Conservation (phyloP, 495 filamentous ascomycete genomes). For the Penicillium bovifimosum region DNA sequence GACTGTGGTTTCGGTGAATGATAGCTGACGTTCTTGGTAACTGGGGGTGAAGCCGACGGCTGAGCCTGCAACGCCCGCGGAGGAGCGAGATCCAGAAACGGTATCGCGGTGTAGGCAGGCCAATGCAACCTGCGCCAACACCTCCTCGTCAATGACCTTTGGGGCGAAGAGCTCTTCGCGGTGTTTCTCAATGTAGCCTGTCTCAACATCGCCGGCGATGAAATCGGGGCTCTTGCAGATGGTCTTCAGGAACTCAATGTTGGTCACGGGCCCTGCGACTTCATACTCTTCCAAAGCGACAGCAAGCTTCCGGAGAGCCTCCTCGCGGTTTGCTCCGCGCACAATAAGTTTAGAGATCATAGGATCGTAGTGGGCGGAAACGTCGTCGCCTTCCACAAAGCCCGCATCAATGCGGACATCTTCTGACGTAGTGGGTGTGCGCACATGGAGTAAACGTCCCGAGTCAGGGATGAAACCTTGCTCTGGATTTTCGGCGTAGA, state of each 20-base stretch:
- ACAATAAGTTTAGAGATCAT: slow-evolving; percentile 99
- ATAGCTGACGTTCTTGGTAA: slow-evolving; percentile 50
- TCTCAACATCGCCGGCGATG: slow-evolving; percentile 84
- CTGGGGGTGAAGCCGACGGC: slow-evolving; percentile 49
- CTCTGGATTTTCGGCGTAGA: slow-evolving; percentile 93
- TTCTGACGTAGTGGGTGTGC: slow-evolving; percentile 60
- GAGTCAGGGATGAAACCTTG: slow-evolving; percentile 91
- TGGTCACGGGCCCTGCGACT: slow-evolving; percentile 86
- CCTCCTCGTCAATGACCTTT: slow-evolving; percentile 52
- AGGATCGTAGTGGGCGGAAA: slow-evolving; percentile 94
- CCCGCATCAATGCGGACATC: slow-evolving; percentile 88
- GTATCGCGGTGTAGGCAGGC: slow-evolving; percentile 52
- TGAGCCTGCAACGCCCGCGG: slow-evolving; percentile 22
- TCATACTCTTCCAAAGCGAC: slow-evolving; percentile 86
- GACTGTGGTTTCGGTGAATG: slow-evolving; percentile 40
- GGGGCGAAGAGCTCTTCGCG: slow-evolving; percentile 63
- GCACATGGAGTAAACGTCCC: slow-evolving; percentile 77
- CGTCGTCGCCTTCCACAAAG: slow-evolving; percentile 83
- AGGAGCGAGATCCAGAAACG: slow-evolving; percentile 12
- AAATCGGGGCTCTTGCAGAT: slow-evolving; percentile 77
- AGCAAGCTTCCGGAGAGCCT: slow-evolving; percentile 76
- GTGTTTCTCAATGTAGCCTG: slow-evolving; percentile 90
- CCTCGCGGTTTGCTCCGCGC: slow-evolving; percentile 67
- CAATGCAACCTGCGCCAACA: slow-evolving; percentile 78
- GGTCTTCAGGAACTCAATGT: slow-evolving; percentile 92